A percentile compares a stretch with the other conserved stretches of the same genome.
Evolutionary conservation across 495 filamentous ascomycete species (phyloP).

Genomic region (Neurospora africana): DNA sequence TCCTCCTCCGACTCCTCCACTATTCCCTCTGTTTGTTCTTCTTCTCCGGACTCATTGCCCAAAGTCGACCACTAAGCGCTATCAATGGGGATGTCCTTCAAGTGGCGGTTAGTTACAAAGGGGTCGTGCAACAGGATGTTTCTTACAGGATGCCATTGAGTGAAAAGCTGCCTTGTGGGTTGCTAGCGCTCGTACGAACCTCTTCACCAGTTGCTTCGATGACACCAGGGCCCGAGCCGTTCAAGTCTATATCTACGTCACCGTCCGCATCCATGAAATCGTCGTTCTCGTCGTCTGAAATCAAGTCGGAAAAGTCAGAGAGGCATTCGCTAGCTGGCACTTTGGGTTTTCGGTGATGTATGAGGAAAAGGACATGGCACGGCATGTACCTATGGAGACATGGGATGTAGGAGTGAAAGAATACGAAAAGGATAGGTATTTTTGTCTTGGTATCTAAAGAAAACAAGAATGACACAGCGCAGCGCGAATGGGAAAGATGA

Average conservation of each 20-base stretch:
- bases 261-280: background rate
- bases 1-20: background rate
- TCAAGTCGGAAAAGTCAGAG: background rate
- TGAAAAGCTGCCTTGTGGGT: background rate
- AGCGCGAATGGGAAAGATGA: background rate
- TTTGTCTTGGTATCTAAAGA: background rate
- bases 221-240: background rate
- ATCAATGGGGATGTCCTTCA: conserved; percentile 8
- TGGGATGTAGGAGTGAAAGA: background rate
- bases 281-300: background rate
- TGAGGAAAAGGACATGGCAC: background rate
- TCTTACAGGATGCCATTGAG: background rate
- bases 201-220: background rate
- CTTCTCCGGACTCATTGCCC: conserved; percentile 1
- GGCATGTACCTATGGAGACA: background rate
- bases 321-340: background rate
- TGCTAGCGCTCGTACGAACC: background rate
- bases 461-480: background rate
- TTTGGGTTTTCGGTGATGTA: background rate
- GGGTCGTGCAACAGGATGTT: background rate
- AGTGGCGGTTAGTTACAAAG: background rate
- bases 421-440: background rate
- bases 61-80: conserved; percentile 8
- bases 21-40: background rate
- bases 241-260: background rate